A percentile compares a stretch with the other conserved stretches of the same genome.
Evolutionary conservation across 768 basidiomycete genomes (phyloP).

Genomic region (Boletus barrowsii): DNA sequence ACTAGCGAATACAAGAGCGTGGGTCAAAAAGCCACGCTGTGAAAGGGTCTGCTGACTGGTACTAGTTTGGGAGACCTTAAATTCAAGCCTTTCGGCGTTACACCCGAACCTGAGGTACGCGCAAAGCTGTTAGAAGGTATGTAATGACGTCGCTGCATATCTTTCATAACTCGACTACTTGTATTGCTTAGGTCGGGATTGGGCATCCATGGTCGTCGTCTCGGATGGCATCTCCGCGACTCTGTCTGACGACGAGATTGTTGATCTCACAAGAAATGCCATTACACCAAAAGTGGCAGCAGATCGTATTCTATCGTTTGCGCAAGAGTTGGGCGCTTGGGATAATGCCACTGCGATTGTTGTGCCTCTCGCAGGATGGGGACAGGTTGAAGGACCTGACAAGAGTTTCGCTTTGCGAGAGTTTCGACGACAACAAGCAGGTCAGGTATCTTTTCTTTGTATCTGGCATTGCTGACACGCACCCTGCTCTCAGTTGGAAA

Average conservation of each 20-base stretch:
- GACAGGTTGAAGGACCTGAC: constrained; percentile 74
- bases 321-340: constrained; percentile 77
- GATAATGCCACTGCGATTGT: constrained; percentile 93
- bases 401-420: constrained; percentile 78
- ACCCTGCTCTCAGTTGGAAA: constrained; percentile 45
- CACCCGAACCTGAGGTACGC: constrained; percentile 87
- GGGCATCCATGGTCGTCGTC: constrained; percentile 85
- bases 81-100: constrained; percentile 88
- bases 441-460: constrained; percentile 31
- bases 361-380: constrained; percentile 92
- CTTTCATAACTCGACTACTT: neutral
- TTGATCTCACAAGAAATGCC: constrained; percentile 78
- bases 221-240: constrained; percentile 93
- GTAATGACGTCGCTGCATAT: constrained; percentile 1
- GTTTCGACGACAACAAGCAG: constrained; percentile 67
- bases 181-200: constrained; percentile 60
- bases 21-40: constrained; percentile 20
- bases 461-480: constrained; percentile 1
- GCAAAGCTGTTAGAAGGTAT: constrained; percentile 73
- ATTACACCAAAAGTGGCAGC: constrained; percentile 78
- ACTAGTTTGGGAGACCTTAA: constrained; percentile 81
- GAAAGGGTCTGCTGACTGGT: constrained; percentile 1
- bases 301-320: constrained; percentile 75
- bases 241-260: constrained; percentile 91
- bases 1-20: constrained; percentile 89